Evolutionary conservation across 2,329 filamentous ascomycete species (phyloP).

Genomic region (Aureobasidium sp.): DNA sequence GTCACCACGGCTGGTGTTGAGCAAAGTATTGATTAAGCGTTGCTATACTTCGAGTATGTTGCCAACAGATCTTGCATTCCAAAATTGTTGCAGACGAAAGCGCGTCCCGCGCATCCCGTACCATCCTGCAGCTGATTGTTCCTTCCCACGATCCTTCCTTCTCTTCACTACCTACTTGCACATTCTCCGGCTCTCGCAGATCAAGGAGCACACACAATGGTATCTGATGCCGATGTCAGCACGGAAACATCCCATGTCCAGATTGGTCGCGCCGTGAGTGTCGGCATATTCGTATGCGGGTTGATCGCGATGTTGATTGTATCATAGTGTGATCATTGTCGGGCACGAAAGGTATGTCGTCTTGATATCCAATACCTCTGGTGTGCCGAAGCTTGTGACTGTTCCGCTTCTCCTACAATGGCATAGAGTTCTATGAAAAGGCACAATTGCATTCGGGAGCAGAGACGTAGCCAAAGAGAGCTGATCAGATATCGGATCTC

Average conservation of each 20-base stretch:
- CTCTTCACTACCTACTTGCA: neutral
- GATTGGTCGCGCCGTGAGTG: neutral
- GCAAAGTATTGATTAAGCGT: too few species aligned
- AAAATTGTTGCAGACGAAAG: neutral
- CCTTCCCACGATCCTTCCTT: neutral
- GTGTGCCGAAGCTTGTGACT: too few species aligned
- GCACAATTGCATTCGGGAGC: too few species aligned
- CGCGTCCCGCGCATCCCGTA: neutral
- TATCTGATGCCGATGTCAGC: neutral
- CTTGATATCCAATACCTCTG: too few species aligned
- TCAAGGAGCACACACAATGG: too few species aligned
- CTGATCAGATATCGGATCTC: too few species aligned
- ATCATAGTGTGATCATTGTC: neutral
- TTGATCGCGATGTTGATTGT: neutral
- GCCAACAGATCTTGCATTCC: neutral
- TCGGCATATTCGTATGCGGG: neutral
- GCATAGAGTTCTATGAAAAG: too few species aligned
- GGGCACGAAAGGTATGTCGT: neutral
- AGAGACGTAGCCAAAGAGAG: too few species aligned
- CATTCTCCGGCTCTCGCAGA: too few species aligned
- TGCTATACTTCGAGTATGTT: neutral
- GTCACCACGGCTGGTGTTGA: too few species aligned
- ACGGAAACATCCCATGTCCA: neutral
- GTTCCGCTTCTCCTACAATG: too few species aligned
- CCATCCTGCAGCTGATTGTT: neutral